Base-by-base conservation (phyloP, 2,329 filamentous ascomycete species). In the Diaporthe vaccinii region DNA sequence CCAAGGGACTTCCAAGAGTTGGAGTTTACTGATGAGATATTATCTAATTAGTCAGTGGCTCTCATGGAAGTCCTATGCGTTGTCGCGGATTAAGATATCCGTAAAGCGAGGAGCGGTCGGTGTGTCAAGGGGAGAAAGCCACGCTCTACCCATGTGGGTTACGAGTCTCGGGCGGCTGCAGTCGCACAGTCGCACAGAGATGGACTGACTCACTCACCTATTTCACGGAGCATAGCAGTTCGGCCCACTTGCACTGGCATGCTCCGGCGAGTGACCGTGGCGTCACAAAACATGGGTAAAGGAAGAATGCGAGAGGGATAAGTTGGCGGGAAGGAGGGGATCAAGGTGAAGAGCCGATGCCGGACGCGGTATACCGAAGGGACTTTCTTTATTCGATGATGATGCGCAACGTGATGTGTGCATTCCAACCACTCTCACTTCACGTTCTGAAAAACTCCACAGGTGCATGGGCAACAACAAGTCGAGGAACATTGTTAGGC, bases 101-200 rank as follows among this genome's bases (percentile, higher is more conserved):
- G 34, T 34, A 34, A 34, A 34, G 34, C 34, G 17, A n/a, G 53
- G 22, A 4, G 28, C 31, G 46, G 31, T 51, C 31, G 31, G 31
- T 49, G 31, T 49, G 46, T 51, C 34, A 53, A 44, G 34, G 8
- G 8, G 46, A 10, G 12, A 53, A 55, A 53, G 49, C 22, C 46
- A 41, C 22, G 31, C 28, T 17, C 4, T 28, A n/a, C 17, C 22
- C 59, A 22, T 46, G 25, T 36, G 65, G 65, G 20, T 41, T n/a
- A 39, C 12, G 46, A 39, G 62, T 68, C 65, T 68, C 46, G 65
- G 65, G 22, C 31, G 46, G 44, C 31, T 25, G 46, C 46, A 55
- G 65, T 53, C 31, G n/a, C 65, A 53, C 46, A 55, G 65, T 53
- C 31, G n/a, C 65, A 53, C 62, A 65, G 65, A 39, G 46, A 68